These are phyloP conservation scores for Priceomyces melissophilus DNA, from an alignment of 805 yeast species.

Conservation along the genomic window DNA sequence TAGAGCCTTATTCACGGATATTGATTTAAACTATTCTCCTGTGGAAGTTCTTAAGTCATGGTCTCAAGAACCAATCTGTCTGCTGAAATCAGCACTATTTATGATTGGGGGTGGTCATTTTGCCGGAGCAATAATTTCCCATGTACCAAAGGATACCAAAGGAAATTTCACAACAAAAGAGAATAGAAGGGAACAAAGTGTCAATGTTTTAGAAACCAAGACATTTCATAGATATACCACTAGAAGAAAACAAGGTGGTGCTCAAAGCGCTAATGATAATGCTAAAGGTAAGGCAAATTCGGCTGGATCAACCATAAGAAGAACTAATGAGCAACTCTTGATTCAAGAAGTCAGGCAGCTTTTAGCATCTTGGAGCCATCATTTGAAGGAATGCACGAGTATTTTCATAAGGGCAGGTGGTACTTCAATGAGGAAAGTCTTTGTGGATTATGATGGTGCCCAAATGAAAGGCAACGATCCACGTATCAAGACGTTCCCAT, in stretches of 20 bases:
- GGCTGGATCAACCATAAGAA: conserved; percentile 87
- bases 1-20: conserved; percentile 54
- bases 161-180: conserved; percentile 52
- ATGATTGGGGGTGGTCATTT: conserved; percentile 99
- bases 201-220: conserved; percentile 66
- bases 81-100: conserved; percentile 65
- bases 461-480: conserved; percentile 51
- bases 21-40: conserved; percentile 44
- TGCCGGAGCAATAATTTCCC: conserved; percentile 90
- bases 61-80: conserved; percentile 18
- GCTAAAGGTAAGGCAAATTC: conserved; percentile 94
- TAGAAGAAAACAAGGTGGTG: conserved; percentile 95
- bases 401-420: conserved; percentile 84
- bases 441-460: conserved; percentile 66
- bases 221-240: conserved; percentile 95
- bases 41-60: conserved; percentile 42
- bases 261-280: conserved; percentile 89
- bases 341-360: conserved; percentile 73
- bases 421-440: conserved; percentile 54
- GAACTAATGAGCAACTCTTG: conserved; percentile 85
- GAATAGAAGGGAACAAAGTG: conserved; percentile 58
- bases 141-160: conserved; percentile 51
- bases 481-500: conserved; percentile 72
- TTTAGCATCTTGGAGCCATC: conserved; percentile 59
- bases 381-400: conserved; percentile 58